Evolutionary conservation across 306 rosid genomes (phyloP).

Genomic region (Gastrolobium bilobum): DNA sequence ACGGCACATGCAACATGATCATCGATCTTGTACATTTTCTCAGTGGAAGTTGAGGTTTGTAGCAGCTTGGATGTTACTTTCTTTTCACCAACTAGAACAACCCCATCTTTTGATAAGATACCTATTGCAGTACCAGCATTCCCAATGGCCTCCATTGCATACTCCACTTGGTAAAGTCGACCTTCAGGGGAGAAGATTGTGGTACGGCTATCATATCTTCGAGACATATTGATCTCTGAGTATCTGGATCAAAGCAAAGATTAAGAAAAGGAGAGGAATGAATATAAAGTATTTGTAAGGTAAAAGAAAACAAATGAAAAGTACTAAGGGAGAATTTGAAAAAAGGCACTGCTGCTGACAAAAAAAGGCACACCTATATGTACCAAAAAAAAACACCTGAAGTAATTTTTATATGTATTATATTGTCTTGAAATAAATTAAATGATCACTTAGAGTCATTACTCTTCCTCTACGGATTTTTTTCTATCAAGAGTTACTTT

Average conservation of each 20-base stretch:
- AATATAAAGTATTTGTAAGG: constrained; percentile 29
- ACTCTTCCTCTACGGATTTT: not conserved
- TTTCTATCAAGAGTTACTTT: not conserved
- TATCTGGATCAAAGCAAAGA: constrained; percentile 37
- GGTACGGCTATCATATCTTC: constrained; percentile 68
- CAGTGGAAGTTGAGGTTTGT: constrained; percentile 64
- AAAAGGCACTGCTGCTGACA: not conserved
- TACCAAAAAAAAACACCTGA: not conserved
- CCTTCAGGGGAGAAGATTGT: constrained; percentile 69
- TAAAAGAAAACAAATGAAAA: not conserved
- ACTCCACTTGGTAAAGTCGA: constrained; percentile 64
- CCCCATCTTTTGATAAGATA: constrained; percentile 63
- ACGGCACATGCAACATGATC: constrained; percentile 68
- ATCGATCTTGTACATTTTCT: constrained; percentile 67
- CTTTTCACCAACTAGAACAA: constrained; percentile 64
- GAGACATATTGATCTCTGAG: constrained; percentile 53
- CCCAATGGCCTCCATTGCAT: constrained; percentile 69
- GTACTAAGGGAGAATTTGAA: not conserved
- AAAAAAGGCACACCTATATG: too few relatives aligned
- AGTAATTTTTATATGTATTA: not conserved
- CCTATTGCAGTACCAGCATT: constrained; percentile 69
- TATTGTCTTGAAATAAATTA: constrained; percentile 20
- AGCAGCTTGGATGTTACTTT: constrained; percentile 66
- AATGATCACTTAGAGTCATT: constrained; percentile 5
- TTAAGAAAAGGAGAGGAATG: constrained; percentile 1